Evolutionary conservation across 2,329 filamentous ascomycete species (phyloP).

Genomic region (Nannizziopsis arthrosporioides): DNA sequence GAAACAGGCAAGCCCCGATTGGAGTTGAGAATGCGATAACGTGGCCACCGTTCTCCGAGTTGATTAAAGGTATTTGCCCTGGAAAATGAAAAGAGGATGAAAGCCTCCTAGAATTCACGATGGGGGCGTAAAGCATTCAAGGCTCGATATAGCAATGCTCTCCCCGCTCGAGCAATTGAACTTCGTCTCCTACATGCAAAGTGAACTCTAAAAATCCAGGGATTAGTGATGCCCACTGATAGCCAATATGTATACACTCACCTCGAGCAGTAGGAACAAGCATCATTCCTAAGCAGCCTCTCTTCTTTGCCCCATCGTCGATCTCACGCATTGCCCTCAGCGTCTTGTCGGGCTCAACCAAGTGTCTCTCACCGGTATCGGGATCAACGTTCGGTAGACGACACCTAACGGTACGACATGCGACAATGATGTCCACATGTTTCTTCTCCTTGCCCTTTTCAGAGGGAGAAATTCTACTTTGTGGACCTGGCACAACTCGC

Average conservation of each 20-base stretch:
- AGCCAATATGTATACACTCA: constrained; percentile 14
- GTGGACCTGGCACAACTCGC: constrained; percentile 25
- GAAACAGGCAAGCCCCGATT: no score
- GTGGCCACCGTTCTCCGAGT: no score
- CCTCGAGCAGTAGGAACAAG: constrained; percentile 28
- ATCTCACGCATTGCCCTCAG: constrained; percentile 41
- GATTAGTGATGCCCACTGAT: neutral
- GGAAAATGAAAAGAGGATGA: neutral
- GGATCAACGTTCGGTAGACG: constrained; percentile 49
- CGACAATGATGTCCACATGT: constrained; percentile 36
- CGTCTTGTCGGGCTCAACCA: constrained; percentile 38
- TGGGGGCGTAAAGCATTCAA: neutral
- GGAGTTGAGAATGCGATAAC: no score
- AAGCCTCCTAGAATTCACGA: neutral
- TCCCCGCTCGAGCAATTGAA: constrained; percentile 33
- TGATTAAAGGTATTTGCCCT: no score
- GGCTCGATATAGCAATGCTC: constrained; percentile 33
- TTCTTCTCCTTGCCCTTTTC: constrained; percentile 12
- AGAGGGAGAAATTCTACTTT: neutral
- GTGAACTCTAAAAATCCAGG: constrained; percentile 22
- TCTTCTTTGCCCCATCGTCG: constrained; percentile 38
- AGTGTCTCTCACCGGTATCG: constrained; percentile 40
- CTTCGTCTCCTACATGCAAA: constrained; percentile 29
- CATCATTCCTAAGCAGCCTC: constrained; percentile 45
- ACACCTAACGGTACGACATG: constrained; percentile 48